phyloP scores from a whole-genome alignment of 1,284 basidiomycete genomes.

The Erythrobasidium hasegawianum region DNA sequence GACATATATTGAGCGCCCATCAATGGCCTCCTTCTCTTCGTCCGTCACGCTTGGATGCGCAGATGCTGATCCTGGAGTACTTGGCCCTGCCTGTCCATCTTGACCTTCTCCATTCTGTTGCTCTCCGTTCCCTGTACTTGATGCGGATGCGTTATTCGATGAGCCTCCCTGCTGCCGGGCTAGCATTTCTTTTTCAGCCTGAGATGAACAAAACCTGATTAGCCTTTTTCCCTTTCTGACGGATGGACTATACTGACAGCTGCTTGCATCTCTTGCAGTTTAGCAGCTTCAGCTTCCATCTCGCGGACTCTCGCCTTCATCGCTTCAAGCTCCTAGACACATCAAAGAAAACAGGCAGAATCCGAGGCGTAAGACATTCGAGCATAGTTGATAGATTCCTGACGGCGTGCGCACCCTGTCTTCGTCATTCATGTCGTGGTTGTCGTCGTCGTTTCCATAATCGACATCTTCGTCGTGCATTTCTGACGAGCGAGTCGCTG shows the following conservation, averaged over 20 bases:
- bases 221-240: conserved; percentile 61
- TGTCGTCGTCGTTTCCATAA: conserved; percentile 29
- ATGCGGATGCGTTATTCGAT: background rate
- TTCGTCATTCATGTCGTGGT: conserved; percentile 31
- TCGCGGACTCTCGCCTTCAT: conserved; percentile 76
- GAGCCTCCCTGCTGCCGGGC: conserved; percentile 8
- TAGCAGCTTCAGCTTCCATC: conserved; percentile 86
- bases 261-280: conserved; percentile 76
- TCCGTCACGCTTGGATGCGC: conserved; percentile 43
- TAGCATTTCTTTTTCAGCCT: conserved; percentile 27
- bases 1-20: conserved; percentile 86
- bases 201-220: conserved; percentile 46
- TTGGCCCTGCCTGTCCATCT: background rate
- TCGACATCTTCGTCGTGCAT: conserved; percentile 30
- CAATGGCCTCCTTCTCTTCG: conserved; percentile 62
- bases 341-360: too few relatives aligned
- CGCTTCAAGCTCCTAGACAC: conserved; percentile 54
- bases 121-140: background rate
- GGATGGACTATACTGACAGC: background rate
- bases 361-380: background rate
- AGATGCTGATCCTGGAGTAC: background rate
- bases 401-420: conserved; percentile 9
- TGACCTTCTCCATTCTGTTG: background rate
- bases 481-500: conserved; percentile 3
- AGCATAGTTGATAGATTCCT: too few relatives aligned